Evolutionary conservation across 345 rosid species (phyloP).

Genomic region (Melaleuca alternifolia): DNA sequence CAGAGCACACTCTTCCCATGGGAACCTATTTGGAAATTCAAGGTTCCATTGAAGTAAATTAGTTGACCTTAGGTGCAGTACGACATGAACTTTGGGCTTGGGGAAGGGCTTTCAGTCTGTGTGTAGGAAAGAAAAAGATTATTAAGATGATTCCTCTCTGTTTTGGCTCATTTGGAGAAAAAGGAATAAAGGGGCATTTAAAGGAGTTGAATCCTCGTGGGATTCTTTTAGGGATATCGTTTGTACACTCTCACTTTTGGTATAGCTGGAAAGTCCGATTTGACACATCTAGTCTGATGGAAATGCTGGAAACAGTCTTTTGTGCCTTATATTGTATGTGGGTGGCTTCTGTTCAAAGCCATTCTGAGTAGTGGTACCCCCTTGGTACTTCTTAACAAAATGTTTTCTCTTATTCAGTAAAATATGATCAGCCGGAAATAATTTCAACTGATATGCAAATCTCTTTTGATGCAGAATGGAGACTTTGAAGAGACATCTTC

Average conservation of each 20-base stretch:
- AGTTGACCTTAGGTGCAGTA: too few relatives aligned
- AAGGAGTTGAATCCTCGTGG: background rate
- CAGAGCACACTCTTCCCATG: too few relatives aligned
- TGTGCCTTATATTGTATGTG: background rate
- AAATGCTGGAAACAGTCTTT: background rate
- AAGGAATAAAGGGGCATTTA: background rate
- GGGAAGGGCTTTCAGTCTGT: too few relatives aligned
- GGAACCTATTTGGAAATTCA: too few relatives aligned
- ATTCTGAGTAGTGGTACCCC: background rate
- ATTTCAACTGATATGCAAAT: background rate
- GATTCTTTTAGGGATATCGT: background rate
- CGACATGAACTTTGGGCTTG: too few relatives aligned
- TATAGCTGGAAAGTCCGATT: background rate
- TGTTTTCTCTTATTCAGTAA: background rate
- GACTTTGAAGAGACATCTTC: slow-evolving; percentile 57
- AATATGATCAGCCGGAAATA: background rate
- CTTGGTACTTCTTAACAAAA: background rate
- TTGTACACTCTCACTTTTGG: background rate
- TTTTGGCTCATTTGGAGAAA: too few relatives aligned
- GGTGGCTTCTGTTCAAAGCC: background rate
- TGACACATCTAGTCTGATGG: background rate
- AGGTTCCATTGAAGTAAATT: too few relatives aligned
- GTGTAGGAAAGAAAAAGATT: too few relatives aligned
- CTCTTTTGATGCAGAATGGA: slow-evolving; percentile 36
- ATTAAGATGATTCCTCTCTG: too few relatives aligned